Conservation (phyloP, 73 alveolate species). For the Paramecium sonneborni region DNA sequence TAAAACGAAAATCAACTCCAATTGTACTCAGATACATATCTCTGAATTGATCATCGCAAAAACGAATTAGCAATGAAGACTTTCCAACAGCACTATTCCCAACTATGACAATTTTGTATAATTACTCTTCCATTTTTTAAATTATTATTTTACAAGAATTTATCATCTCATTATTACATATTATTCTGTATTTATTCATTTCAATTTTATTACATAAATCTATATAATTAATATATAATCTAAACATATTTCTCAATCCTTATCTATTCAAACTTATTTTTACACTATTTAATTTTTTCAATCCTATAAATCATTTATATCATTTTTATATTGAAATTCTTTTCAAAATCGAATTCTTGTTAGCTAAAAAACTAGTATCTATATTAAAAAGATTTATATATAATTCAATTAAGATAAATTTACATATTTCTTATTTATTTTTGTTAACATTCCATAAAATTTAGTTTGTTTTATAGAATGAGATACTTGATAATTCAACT, state of each 20-base stretch:
- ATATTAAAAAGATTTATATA: not conserved
- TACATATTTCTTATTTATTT: not conserved
- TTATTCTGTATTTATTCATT: not conserved
- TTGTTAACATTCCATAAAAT: not conserved
- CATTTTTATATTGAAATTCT: too few relatives aligned
- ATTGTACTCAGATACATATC: slow-evolving; percentile 79
- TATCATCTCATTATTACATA: not conserved
- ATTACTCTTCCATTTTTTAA: slow-evolving; percentile 72
- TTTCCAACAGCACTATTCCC: slow-evolving; percentile 84
- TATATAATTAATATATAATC: not conserved
- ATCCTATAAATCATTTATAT: too few relatives aligned
- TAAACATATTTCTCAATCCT: too few relatives aligned
- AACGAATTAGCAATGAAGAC: slow-evolving; percentile 75
- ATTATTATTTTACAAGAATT: slow-evolving; percentile 37
- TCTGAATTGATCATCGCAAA: slow-evolving; percentile 73
- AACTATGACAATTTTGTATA: slow-evolving; percentile 70
- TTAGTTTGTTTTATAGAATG: not conserved
- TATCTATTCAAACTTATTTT: too few relatives aligned
- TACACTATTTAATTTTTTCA: too few relatives aligned
- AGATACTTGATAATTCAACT: not conserved
- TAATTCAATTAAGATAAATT: not conserved
- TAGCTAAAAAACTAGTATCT: not conserved
- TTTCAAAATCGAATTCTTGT: not conserved
- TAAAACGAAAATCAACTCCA: slow-evolving; percentile 86
- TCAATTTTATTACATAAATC: not conserved